Base-by-base conservation (phyloP, 805 yeast species). In the Metschnikowia hibisci region DNA sequence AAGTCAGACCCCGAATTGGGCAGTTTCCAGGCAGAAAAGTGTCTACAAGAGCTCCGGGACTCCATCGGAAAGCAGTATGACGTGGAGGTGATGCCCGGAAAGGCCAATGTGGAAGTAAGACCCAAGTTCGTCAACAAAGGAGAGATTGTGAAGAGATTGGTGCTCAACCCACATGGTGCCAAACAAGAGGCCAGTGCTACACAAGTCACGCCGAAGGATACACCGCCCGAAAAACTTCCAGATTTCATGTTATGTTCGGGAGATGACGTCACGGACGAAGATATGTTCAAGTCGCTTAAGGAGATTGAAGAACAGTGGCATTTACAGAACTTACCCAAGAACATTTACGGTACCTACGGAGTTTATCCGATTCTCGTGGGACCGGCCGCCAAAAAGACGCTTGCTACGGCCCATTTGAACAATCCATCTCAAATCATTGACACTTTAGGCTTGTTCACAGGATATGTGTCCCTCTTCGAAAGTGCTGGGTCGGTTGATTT, bases 201-300 rank as follows among this genome's bases (percentile, higher is more conserved):
- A 15, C 48, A 47, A 18, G 43, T 53, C 6, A 46, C 48, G 33
- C 64, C 61, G 11, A 52, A 56, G 11, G 56, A 54, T 16, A 62
- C 64, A 13, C 58, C 63, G 2, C 61, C 61, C 12, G 75, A 72
- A 1, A 72, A 76, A 40, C 68, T 80, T 41, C 93, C 96, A 0
- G 96, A 87, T 56, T 91, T 93, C 58, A 78, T 86, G 32, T 64
- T 91, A 42, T 93, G 98, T 67, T 66, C 88, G 34, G 99, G 99
- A 40, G 99, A 93, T 63, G 99, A 93, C 62, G 75, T 83, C 32
- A 93, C 99, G 0, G 99, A 93, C 63, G 99, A 93, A 63, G 99
- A 93, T 58, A 93, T 93, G 99, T 93, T 93, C 63, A 74, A 71
- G 46, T 83, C 91, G 22, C 70, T 93, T 55, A 78, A 81, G 44